Base-by-base conservation (phyloP, 805 yeast genomes). In the Blastobotrys muscicola region DNA sequence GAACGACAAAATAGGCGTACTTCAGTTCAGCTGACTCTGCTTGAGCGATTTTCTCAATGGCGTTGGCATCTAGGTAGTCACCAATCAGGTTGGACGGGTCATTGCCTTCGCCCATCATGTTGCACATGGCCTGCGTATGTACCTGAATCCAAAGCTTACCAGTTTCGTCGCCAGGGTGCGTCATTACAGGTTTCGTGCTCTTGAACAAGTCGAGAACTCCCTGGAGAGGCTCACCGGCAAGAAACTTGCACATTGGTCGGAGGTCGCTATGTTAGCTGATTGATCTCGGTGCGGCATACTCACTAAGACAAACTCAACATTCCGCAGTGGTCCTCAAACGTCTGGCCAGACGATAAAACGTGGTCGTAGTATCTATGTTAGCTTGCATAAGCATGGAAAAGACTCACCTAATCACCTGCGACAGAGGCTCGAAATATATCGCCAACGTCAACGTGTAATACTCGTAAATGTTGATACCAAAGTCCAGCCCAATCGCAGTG, bases 371-470 rank as follows among this genome's bases (percentile, higher is more conserved):
- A 35, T 53, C 54, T 49, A 53, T 44, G 11, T 30, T 23, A 36
- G 11, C 6, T 20, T 13, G 26, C 15, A 11, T 29, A 6, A 13
- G 29, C 11, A 16, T 30, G n/a, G 15, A 6, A n/a, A 4, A 4
- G 58, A 47, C 29, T 52, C 51, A 49, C 56, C 61, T 64, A 36
- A 67, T 42, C 1, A 71, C 51, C 16, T 60, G 66, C 4, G 55
- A 46, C 16, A 63, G 33, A 1, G 77, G 71, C 39, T 71, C 74
- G 14, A 67, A 53, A 42, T 62, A 66, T 3, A 61, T 53, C 2
- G 74, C 78, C 47, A 72, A 46, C 3, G 69, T 59, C 15, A 61
- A 50, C 30, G 68, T 60, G 47, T 72, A 74, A 26, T 61, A 50
- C 48, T 69, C 70, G 47, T 71, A 70, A 7, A 71, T 63, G 16